Conservation (phyloP, 2,329 filamentous ascomycete species). For the Huntiella moniliformis region DNA sequence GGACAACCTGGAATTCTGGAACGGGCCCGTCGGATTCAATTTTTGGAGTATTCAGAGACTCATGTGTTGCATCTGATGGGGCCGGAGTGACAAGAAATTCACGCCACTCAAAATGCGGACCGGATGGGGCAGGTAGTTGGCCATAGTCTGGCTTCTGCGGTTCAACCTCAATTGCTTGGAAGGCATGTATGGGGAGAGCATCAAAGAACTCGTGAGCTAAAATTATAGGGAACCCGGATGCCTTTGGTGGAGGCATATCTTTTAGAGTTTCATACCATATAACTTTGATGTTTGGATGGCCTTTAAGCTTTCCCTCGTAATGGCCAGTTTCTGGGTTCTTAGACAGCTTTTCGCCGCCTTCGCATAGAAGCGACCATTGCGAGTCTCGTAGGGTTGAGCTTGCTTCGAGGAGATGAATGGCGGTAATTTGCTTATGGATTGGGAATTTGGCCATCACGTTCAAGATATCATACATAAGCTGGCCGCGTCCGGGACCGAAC, state of each 20-base stretch:
- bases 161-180: conserved; percentile 47
- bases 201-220: conserved; percentile 98
- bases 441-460: conserved; percentile 55
- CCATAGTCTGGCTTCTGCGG: neutral
- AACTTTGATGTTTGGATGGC: conserved; percentile 42
- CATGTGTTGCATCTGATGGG: conserved; percentile 33
- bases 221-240: conserved; percentile 56
- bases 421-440: conserved; percentile 56
- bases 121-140: conserved; percentile 17
- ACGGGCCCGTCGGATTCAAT: conserved; percentile 31
- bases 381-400: conserved; percentile 57
- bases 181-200: conserved; percentile 86
- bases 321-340: conserved; percentile 15
- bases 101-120: conserved; percentile 41
- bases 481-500: conserved; percentile 82
- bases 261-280: conserved; percentile 82
- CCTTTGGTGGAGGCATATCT: conserved; percentile 50
- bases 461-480: conserved; percentile 91
- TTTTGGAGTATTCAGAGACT: conserved; percentile 33
- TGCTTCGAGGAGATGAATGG: conserved; percentile 91
- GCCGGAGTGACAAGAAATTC: conserved; percentile 62
- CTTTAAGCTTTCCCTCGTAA: conserved; percentile 1
- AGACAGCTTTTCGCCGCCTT: conserved; percentile 43
- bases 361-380: conserved; percentile 70
- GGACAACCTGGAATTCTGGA: conserved; percentile 74